Evolutionary conservation across 768 basidiomycete genomes (phyloP).

Genomic region (Chiua virens): DNA sequence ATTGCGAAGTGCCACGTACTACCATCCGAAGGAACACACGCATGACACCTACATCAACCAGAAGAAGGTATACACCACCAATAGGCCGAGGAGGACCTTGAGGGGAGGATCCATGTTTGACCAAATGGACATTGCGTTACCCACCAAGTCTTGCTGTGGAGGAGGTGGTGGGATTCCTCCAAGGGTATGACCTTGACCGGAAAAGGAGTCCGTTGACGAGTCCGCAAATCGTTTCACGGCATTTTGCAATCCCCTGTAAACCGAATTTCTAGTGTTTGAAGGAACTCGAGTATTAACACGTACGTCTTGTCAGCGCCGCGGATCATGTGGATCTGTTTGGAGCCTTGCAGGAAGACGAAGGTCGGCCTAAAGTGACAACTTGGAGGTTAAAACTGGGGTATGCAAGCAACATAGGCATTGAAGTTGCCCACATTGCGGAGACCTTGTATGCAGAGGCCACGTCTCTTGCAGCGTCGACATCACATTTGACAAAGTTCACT

Average conservation of each 20-base stretch:
- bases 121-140: constrained; percentile 37
- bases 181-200: constrained; percentile 73
- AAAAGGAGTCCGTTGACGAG: constrained; percentile 48
- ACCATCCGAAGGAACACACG: not conserved
- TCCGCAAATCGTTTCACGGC: constrained; percentile 55
- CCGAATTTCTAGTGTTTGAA: constrained; percentile 3
- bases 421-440: constrained; percentile 63
- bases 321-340: constrained; percentile 65
- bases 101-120: constrained; percentile 64
- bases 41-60: constrained; percentile 36
- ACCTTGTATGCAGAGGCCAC: constrained; percentile 64
- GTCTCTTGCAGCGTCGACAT: constrained; percentile 70
- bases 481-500: constrained; percentile 84
- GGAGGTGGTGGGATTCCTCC: constrained; percentile 45
- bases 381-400: not conserved
- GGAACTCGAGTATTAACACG: constrained; percentile 20
- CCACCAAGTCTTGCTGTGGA: constrained; percentile 34
- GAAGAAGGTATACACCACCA: constrained; percentile 62
- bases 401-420: not conserved
- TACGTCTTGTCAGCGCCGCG: constrained; percentile 70
- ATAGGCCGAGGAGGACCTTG: constrained; percentile 60
- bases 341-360: constrained; percentile 74
- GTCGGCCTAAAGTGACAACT: constrained; percentile 60
- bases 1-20: not conserved
- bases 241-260: constrained; percentile 56